These are phyloP conservation scores for Phytophthora rubi DNA, from an alignment of 352 stramenopile species.

Conservation along the genomic window DNA sequence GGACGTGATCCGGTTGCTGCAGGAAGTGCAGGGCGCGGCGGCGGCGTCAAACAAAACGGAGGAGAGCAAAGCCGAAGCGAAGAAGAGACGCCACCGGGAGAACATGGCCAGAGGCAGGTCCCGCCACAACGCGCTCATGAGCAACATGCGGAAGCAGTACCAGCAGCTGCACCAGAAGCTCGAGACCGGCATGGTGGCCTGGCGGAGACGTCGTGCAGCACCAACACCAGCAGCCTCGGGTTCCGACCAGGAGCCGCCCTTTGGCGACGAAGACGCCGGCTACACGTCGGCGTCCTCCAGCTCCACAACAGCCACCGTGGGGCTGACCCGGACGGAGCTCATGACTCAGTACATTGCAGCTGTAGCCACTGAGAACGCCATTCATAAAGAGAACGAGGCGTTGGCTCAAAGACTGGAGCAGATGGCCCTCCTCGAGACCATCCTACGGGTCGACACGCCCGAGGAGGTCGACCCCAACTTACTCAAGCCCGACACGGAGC, in stretches of 20 bases:
- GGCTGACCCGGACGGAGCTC: conserved; percentile 1
- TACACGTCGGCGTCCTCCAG: conserved; percentile 14
- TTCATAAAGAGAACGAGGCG: conserved; percentile 39
- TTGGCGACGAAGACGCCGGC: conserved; percentile 6
- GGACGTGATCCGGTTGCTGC: conserved; percentile 18
- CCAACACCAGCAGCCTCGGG: neutral
- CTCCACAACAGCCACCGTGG: conserved; percentile 2
- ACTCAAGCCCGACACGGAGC: conserved; percentile 16
- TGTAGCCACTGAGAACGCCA: conserved; percentile 35
- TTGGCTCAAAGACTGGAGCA: conserved; percentile 37
- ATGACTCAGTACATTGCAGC: conserved; percentile 34
- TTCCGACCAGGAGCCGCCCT: conserved; percentile 2
- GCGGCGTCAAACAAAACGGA: neutral
- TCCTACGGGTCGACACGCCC: conserved; percentile 36
- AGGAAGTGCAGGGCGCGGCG: neutral
- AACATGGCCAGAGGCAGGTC: conserved; percentile 41
- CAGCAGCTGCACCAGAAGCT: conserved; percentile 28
- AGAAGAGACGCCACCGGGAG: conserved; percentile 34
- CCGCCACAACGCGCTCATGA: conserved; percentile 35
- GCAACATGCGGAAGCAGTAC: conserved; percentile 37
- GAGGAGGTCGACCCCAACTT: conserved; percentile 11
- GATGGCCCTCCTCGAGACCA: conserved; percentile 43
- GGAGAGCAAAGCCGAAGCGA: conserved; percentile 30
- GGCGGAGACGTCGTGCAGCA: conserved; percentile 5
- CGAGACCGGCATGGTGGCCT: conserved; percentile 24